These are phyloP conservation scores for Phoma herbarum DNA, from an alignment of 2,329 filamentous ascomycete genomes.

Conservation along the genomic window DNA sequence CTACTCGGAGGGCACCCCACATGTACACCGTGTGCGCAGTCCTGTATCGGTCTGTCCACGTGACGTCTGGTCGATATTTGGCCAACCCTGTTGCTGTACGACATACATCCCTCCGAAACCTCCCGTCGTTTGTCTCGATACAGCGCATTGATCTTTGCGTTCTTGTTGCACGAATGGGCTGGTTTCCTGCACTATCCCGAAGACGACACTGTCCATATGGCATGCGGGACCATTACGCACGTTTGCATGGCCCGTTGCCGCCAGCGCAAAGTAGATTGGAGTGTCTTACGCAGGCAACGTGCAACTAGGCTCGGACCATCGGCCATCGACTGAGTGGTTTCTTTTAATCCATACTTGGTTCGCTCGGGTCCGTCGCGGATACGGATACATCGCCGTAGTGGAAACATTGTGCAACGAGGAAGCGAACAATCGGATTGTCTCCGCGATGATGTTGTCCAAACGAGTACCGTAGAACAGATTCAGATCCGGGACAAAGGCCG, in stretches of 20 bases:
- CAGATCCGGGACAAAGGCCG: slow-evolving; percentile 6
- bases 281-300: background rate
- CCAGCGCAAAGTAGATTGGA: background rate
- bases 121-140: slow-evolving; percentile 12
- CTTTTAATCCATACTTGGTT: background rate
- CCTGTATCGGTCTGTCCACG: slow-evolving; percentile 4
- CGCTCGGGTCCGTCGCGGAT: slow-evolving; percentile 4
- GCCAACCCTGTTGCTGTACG: background rate
- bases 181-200: background rate
- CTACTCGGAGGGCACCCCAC: background rate
- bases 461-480: slow-evolving; percentile 7
- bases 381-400: slow-evolving; percentile 2
- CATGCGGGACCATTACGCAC: background rate
- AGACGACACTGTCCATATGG: background rate
- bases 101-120: background rate
- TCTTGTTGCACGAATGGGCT: background rate
- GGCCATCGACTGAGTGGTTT: background rate
- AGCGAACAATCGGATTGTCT: slow-evolving; percentile 19
- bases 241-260: background rate
- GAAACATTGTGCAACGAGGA: slow-evolving; percentile 4
- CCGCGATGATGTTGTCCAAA: slow-evolving; percentile 18
- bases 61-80: slow-evolving; percentile 7
- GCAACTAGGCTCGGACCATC: background rate
- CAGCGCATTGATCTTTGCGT: background rate
- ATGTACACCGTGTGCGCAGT: slow-evolving; percentile 1